Conservation (phyloP, 2,329 filamentous ascomycete species). For the Scolecobasidium constrictum region DNA sequence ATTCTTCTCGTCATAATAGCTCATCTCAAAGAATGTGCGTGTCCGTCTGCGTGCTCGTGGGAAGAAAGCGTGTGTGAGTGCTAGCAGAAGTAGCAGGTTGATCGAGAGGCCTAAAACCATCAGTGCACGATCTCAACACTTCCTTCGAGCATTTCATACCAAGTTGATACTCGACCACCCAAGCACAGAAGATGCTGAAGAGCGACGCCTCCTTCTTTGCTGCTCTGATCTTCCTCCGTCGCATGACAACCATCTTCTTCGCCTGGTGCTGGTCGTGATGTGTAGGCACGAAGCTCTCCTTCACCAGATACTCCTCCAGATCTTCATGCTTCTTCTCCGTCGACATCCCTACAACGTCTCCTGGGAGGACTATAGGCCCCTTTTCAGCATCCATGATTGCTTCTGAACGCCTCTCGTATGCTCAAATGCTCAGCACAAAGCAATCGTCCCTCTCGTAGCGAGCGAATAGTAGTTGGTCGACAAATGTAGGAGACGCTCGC, state of each 20-base stretch:
- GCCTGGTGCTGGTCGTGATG: not conserved
- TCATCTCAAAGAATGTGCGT: conserved; percentile 78
- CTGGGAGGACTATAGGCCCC: no score
- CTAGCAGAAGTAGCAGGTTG: conserved; percentile 74
- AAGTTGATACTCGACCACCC: conserved; percentile 70
- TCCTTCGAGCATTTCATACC: conserved; percentile 42
- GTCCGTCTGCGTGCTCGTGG: conserved; percentile 69
- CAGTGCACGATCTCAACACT: not conserved
- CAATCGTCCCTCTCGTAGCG: no score
- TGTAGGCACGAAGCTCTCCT: conserved; percentile 4
- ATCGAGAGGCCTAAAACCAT: conserved; percentile 70
- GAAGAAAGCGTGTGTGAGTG: conserved; percentile 71
- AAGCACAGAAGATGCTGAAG: conserved; percentile 50
- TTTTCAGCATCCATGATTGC: conserved; percentile 1
- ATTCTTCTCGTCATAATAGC: conserved; percentile 63
- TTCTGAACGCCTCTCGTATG: no score
- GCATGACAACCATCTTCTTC: not conserved
- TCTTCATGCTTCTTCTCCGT: not conserved
- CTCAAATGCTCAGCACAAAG: no score
- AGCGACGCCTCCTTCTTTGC: conserved; percentile 50
- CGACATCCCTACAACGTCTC: not conserved
- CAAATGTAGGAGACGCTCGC: no score
- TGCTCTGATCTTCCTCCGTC: not conserved
- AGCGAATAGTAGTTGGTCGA: no score
- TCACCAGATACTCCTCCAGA: conserved; percentile 3